A percentile compares a stretch with the other conserved stretches of the same genome.
These are phyloP conservation scores for Aegilops tauschii DNA, from an alignment of 176 grass and related monocot species.

Conservation along the genomic window DNA sequence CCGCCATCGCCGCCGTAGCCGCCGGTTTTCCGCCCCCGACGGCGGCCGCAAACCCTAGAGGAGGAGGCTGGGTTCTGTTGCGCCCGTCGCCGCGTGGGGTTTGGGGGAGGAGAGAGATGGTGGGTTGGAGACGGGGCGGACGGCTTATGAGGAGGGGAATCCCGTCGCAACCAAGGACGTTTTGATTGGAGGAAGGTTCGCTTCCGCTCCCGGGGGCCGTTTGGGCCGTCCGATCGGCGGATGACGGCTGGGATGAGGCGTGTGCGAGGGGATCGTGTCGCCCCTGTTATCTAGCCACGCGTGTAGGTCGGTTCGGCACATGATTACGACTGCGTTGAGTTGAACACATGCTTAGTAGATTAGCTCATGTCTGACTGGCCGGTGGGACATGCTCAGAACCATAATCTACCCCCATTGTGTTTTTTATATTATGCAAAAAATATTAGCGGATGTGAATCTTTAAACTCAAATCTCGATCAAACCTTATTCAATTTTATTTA, in stretches of 20 bases:
- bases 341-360: not conserved
- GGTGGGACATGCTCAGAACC: not conserved
- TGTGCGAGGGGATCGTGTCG: not conserved
- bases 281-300: not conserved
- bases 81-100: not conserved
- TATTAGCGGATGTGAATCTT: not conserved
- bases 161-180: not conserved
- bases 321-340: not conserved
- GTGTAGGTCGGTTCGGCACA: not conserved
- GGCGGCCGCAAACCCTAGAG: constrained; percentile 23
- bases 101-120: not conserved
- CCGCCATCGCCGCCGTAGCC: constrained; percentile 47
- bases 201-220: not conserved
- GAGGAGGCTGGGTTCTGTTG: not conserved
- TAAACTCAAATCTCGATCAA: not conserved
- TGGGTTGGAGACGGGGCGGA: not conserved
- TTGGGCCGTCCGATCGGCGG: not conserved
- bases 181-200: not conserved
- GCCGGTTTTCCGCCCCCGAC: not conserved
- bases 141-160: not conserved
- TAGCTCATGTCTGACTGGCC: not conserved
- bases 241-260: not conserved
- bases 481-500: too few relatives aligned
- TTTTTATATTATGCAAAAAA: not conserved
- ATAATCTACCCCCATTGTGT: not conserved